Conservation (phyloP, 1,284 basidiomycete species). For the Tylopilus orsonianus region DNA sequence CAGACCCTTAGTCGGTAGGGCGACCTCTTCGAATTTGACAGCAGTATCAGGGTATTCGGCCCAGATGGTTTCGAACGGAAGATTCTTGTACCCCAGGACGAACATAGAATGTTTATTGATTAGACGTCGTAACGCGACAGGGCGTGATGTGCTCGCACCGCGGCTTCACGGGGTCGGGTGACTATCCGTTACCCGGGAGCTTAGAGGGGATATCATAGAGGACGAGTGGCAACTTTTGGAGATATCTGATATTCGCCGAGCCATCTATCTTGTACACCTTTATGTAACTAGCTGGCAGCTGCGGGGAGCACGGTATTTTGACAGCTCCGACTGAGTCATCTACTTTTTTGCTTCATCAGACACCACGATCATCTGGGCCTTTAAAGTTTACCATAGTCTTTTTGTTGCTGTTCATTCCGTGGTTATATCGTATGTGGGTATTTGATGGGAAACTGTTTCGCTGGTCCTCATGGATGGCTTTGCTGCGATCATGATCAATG, state of each 20-base stretch:
- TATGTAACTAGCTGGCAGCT: slow-evolving; percentile 2
- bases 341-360: too few relatives aligned
- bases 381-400: too few relatives aligned
- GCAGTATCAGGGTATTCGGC: slow-evolving; percentile 34
- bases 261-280: not conserved
- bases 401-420: too few relatives aligned
- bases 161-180: slow-evolving; percentile 27
- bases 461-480: too few relatives aligned
- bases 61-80: slow-evolving; percentile 33
- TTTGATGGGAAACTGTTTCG: too few relatives aligned
- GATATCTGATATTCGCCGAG: not conserved
- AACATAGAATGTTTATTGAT: slow-evolving; percentile 17
- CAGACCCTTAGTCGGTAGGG: slow-evolving; percentile 16
- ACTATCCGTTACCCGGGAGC: slow-evolving; percentile 18
- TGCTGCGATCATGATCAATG: too few relatives aligned
- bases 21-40: slow-evolving; percentile 27
- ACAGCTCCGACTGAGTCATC: too few relatives aligned
- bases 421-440: too few relatives aligned
- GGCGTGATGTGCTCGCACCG: slow-evolving; percentile 13
- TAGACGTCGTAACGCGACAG: not conserved
- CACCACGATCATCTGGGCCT: too few relatives aligned
- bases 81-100: slow-evolving; percentile 32
- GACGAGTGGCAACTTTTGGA: slow-evolving; percentile 23
- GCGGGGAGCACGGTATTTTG: not conserved
- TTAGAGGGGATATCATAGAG: slow-evolving; percentile 33